These are phyloP conservation scores for Ambrosiella xylebori DNA, from an alignment of 2,329 filamentous ascomycete genomes.

Conservation along the genomic window DNA sequence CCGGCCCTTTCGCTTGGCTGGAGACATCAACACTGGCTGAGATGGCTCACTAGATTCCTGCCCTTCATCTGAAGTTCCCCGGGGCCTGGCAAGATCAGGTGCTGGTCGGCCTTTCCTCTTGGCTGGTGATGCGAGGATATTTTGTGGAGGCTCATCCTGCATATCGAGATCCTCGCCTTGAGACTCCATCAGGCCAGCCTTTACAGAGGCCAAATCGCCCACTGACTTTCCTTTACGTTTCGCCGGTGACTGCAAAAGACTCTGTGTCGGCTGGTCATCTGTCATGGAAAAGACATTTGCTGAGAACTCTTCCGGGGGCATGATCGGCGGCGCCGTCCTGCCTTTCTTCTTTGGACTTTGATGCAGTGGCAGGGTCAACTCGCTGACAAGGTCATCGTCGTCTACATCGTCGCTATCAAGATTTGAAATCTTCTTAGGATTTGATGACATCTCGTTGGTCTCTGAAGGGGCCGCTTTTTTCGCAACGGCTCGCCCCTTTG, in stretches of 20 bases:
- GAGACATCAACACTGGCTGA: no score
- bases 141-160: not conserved
- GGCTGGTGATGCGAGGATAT: no score
- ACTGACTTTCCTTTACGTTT: conserved; percentile 24
- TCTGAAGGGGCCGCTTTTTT: conserved; percentile 19
- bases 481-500: conserved; percentile 18
- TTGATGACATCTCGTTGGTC: conserved; percentile 27
- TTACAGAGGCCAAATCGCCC: conserved; percentile 24
- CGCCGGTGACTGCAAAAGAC: conserved; percentile 36
- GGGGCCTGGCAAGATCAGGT: no score
- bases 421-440: conserved; percentile 49
- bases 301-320: not conserved
- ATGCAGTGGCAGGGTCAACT: conserved; percentile 33
- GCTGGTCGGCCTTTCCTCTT: no score
- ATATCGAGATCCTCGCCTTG: conserved; percentile 23
- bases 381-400: conserved; percentile 42
- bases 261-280: not conserved
- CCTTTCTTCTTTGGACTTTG: conserved; percentile 35
- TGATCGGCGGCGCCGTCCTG: not conserved
- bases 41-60: no score
- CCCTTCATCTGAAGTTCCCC: no score
- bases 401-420: conserved; percentile 18
- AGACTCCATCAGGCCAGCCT: conserved; percentile 38
- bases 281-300: not conserved
- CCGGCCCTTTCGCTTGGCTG: no score